Percentiles rank a stretch among this genome's conserved stretches.
phyloP scores from a whole-genome alignment of 306 rosid species.

The Ochetophila trinervis region DNA sequence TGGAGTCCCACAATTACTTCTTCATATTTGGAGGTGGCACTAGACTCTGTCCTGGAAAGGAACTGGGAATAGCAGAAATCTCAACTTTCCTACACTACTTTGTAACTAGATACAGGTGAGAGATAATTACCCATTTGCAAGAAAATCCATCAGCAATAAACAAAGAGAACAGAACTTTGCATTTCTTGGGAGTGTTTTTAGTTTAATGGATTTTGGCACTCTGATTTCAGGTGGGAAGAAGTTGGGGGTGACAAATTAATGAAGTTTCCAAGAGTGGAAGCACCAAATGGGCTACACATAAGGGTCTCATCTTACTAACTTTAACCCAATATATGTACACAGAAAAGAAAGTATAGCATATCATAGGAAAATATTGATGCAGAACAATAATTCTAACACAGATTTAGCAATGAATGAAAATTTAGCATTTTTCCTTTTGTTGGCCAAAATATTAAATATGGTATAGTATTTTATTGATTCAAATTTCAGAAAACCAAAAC shows the following conservation, averaged over 20 bases:
- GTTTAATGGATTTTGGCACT: too few species aligned
- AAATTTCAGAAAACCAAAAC: too few species aligned
- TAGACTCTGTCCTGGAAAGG: constrained; percentile 92
- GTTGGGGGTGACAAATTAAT: constrained; percentile 83
- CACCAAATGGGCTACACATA: constrained; percentile 92
- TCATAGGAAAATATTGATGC: constrained; percentile 29
- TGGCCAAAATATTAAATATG: background rate
- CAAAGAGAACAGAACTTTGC: too few species aligned
- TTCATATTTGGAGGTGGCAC: constrained; percentile 94
- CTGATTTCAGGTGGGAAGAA: constrained; percentile 96
- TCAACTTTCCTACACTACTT: constrained; percentile 86
- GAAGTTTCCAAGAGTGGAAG: constrained; percentile 96
- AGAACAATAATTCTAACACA: constrained; percentile 47
- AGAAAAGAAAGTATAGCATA: constrained; percentile 29
- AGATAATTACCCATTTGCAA: background rate
- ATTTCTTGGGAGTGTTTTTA: too few species aligned
- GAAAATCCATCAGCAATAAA: too few species aligned
- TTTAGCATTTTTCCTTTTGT: constrained; percentile 19
- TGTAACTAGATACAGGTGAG: constrained; percentile 90
- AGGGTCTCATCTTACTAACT: constrained; percentile 60
- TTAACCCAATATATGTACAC: constrained; percentile 47
- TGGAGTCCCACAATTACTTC: constrained; percentile 55
- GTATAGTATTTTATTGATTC: too few species aligned
- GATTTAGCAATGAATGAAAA: constrained; percentile 31
- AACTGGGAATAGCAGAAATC: constrained; percentile 81